A percentile compares a stretch with the other conserved stretches of the same genome.
phyloP scores from a whole-genome alignment of 2,329 filamentous ascomycete genomes.

The Paecilomyces dactylethromorphus region DNA sequence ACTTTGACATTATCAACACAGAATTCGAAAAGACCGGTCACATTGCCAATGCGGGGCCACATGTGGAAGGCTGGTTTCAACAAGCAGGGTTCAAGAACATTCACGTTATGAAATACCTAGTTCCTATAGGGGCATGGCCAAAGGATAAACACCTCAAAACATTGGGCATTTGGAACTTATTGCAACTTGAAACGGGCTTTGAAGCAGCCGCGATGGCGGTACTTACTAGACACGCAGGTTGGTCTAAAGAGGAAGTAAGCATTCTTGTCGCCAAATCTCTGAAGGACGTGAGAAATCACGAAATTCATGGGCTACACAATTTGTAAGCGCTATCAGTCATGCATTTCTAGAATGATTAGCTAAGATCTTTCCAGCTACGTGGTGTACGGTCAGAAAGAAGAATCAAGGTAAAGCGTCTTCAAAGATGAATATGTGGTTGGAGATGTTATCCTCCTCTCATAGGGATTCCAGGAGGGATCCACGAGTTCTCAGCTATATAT shows the following conservation, averaged over 20 bases:
- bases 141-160: conserved; percentile 1
- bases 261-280: not conserved
- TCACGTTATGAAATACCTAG: not conserved
- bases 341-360: not conserved
- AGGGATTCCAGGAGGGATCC: too few species aligned
- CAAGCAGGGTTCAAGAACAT: conserved; percentile 1
- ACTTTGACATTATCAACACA: not conserved
- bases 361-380: not conserved
- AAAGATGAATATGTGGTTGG: too few species aligned
- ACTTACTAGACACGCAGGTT: not conserved
- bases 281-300: not conserved
- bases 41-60: not conserved
- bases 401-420: not conserved
- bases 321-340: not conserved
- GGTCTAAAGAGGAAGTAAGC: not conserved
- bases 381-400: not conserved
- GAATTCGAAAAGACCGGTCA: not conserved
- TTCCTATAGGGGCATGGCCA: conserved; percentile 2
- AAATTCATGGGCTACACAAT: not conserved
- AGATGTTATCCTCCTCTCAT: too few species aligned
- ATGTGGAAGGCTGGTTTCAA: conserved; percentile 3
- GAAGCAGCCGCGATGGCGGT: conserved; percentile 1
- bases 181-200: not conserved
- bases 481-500: too few species aligned
- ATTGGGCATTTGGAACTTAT: not conserved